phyloP scores from a whole-genome alignment of 2,329 filamentous ascomycete species.

The Fusarium sp. region DNA sequence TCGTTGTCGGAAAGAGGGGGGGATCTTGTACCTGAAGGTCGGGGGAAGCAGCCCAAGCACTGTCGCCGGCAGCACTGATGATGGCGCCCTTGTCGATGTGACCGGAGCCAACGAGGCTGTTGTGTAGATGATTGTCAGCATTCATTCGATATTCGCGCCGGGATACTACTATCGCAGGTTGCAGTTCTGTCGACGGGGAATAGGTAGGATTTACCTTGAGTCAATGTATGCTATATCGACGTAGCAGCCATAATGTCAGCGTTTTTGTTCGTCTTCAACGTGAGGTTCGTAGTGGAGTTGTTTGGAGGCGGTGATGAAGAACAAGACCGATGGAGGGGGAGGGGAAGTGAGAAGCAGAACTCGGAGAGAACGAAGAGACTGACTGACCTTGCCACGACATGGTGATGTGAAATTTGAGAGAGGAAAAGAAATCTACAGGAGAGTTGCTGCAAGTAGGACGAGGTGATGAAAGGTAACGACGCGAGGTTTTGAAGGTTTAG shows the following conservation, averaged over 20 bases:
- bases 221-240: conserved; percentile 59
- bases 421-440: conserved; percentile 7
- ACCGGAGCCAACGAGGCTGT: conserved; percentile 80
- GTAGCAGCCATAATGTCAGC: conserved; percentile 25
- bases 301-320: conserved; percentile 39
- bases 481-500: conserved; percentile 36
- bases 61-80: conserved; percentile 81
- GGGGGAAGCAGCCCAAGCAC: conserved; percentile 76
- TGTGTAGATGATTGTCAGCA: conserved; percentile 37
- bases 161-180: neutral
- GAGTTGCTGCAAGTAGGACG: conserved; percentile 9
- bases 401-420: conserved; percentile 45
- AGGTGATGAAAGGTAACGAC: conserved; percentile 26
- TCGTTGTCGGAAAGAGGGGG: neutral
- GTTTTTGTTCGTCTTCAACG: conserved; percentile 11
- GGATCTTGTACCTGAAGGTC: conserved; percentile 73
- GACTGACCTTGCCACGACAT: conserved; percentile 80
- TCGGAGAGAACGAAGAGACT: conserved; percentile 37
- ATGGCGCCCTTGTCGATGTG: conserved; percentile 87
- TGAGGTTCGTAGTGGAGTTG: conserved; percentile 41
- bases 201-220: conserved; percentile 54
- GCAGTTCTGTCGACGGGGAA: conserved; percentile 1
- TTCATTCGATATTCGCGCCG: conserved; percentile 23
- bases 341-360: conserved; percentile 10
- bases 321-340: conserved; percentile 32